These are phyloP conservation scores for Alternaria alternata DNA, from an alignment of 2,329 filamentous ascomycete species.

Conservation along the genomic window DNA sequence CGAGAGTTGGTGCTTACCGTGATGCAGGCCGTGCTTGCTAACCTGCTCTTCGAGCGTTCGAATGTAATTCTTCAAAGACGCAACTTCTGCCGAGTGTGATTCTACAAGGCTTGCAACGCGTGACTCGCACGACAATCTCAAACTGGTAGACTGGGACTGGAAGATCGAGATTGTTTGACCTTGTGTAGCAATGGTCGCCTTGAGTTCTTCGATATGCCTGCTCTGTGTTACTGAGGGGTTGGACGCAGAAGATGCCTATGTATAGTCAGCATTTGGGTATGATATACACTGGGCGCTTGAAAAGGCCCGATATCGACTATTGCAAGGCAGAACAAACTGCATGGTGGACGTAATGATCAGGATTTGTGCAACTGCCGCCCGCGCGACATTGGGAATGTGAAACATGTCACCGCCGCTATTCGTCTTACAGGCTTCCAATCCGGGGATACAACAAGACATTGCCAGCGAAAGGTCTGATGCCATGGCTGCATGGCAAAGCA, in stretches of 20 bases:
- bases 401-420: constrained; percentile 6
- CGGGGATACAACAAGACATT: not conserved
- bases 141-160: constrained; percentile 46
- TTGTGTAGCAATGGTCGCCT: constrained; percentile 41
- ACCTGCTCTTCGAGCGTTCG: constrained; percentile 49
- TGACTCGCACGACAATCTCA: constrained; percentile 52
- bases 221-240: constrained; percentile 24
- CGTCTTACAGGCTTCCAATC: constrained; percentile 1
- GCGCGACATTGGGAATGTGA: not conserved
- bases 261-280: constrained; percentile 16
- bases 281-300: not conserved
- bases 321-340: not conserved
- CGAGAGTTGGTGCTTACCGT: constrained; percentile 31
- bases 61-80: constrained; percentile 50
- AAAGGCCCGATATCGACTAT: not conserved
- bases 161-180: constrained; percentile 44
- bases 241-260: constrained; percentile 28
- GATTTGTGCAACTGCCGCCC: constrained; percentile 1
- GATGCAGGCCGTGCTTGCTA: constrained; percentile 33
- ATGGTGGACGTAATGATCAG: not conserved
- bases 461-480: not conserved
- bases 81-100: constrained; percentile 52
- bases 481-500: not conserved
- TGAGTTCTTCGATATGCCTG: constrained; percentile 38
- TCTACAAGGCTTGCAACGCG: constrained; percentile 49